Conservation (phyloP, 2,329 filamentous ascomycete species). For the Kalaharituber pfeilii region DNA sequence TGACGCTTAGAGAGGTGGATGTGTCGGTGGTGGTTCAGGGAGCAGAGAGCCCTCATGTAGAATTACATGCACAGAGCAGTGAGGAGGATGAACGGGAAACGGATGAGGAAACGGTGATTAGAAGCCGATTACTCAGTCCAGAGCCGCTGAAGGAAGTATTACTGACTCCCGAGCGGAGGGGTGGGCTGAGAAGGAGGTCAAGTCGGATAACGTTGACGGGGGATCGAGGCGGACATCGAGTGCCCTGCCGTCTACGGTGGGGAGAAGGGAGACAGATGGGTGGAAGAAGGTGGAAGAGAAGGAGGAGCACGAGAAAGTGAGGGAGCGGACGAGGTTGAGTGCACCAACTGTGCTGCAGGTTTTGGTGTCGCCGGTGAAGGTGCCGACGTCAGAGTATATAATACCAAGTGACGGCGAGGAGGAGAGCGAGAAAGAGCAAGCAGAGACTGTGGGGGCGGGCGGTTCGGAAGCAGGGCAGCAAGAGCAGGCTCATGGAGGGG, state of each 20-base stretch:
- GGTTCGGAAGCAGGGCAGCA: neutral
- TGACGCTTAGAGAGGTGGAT: neutral
- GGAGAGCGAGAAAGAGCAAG: neutral
- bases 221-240: neutral
- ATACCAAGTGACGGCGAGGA: neutral
- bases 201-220: constrained; percentile 1
- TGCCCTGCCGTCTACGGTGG: neutral
- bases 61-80: too few relatives aligned
- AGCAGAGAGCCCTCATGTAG: too few relatives aligned
- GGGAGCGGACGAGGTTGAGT: neutral
- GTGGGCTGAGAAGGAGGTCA: neutral
- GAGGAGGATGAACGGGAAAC: constrained; percentile 1
- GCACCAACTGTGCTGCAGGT: neutral
- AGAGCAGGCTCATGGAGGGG: neutral
- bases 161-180: neutral
- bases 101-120: neutral
- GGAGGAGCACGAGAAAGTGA: neutral
- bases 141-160: neutral
- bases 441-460: neutral
- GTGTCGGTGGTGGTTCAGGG: neutral
- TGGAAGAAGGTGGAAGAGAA: neutral
- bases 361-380: neutral
- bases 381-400: neutral
- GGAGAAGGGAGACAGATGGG: neutral
- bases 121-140: neutral